Evolutionary conservation across 2,329 filamentous ascomycete genomes (phyloP), one percentile per base, ranked within the genome.

Genomic region (Pseudogymnoascus sp.): DNA sequence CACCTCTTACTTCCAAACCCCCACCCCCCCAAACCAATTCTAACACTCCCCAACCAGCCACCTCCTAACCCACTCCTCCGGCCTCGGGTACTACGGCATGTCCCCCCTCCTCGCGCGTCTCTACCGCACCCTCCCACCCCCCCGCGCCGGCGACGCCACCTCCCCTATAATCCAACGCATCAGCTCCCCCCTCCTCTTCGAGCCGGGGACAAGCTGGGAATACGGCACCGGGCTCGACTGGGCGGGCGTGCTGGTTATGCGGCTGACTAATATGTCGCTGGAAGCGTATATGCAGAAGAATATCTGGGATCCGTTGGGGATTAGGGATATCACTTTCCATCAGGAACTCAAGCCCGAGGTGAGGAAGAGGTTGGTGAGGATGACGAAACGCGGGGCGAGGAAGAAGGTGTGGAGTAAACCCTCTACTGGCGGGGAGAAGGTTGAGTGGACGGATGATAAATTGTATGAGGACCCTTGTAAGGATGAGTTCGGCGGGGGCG

Each of bases 141-240:
- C 5, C 6, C n/a, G 63, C 16, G 21, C 21, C 14, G 8, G 4
- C 3, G 14, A 63, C 6, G 2, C 10, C 31, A 2, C 31, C 31
- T 4, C 10, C 31, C 6, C 67, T n/a, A n/a, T n/a, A n/a, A n/a
- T n/a, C 3, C 28, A 45, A 13, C 25, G 23, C 57, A 62, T 48
- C 36, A 28, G 45, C 11, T 64, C 60, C 6, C 86, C 86, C 0
- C 74, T 90, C 13, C 71, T 88, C 0, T 86, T 86, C 67, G 85
- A 89, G 67, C 87, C 87, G 0, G 86, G 86, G 0, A 79, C 81
- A 23, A 77, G 76, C 2, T 90, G 84, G 83, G 79, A 84, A 64
- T 89, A 89, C 21, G 79, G 82, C 1, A 75, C 76, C 6, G 73
- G 73, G 10, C 74, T 85, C 6, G 83, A 85, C 68, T 85, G 82